These are phyloP conservation scores for Mycena venus DNA, from an alignment of 768 basidiomycete genomes.

Conservation along the genomic window DNA sequence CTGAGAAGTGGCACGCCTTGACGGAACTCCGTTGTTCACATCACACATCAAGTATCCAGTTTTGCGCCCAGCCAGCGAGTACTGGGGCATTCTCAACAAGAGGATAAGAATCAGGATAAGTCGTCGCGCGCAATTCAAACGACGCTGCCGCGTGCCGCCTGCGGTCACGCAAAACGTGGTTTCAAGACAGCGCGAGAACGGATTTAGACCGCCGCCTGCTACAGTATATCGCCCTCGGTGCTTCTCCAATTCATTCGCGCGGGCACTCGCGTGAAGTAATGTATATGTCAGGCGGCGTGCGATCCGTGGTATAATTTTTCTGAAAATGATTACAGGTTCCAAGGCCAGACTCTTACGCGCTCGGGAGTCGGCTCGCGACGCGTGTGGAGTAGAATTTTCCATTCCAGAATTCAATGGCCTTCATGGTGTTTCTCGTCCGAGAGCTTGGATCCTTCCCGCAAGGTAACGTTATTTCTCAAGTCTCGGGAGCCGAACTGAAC, in stretches of 20 bases:
- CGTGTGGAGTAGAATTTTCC: too few relatives aligned
- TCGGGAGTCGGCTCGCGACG: too few relatives aligned
- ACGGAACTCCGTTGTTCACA: background rate
- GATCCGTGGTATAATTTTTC: background rate
- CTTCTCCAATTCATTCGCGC: slow-evolving; percentile 7
- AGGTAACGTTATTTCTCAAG: background rate
- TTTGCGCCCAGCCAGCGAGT: background rate
- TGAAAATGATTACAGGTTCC: background rate
- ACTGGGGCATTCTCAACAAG: too few relatives aligned
- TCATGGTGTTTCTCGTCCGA: background rate
- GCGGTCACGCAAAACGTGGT: background rate
- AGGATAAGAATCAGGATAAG: background rate
- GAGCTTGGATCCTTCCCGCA: background rate
- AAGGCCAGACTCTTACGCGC: too few relatives aligned
- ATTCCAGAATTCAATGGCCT: background rate
- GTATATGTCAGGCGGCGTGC: background rate
- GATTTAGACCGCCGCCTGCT: background rate
- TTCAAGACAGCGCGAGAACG: slow-evolving; percentile 18
- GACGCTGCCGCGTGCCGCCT: too few relatives aligned
- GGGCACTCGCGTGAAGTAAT: slow-evolving; percentile 7
- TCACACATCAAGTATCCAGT: background rate
- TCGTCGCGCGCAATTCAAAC: too few relatives aligned
- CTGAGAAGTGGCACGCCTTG: background rate
- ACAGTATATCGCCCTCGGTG: background rate
- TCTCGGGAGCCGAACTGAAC: background rate